Evolutionary conservation across 2,329 filamentous ascomycete species (phyloP), one percentile per base, ranked within the genome.

Genomic region (Tolypocladium amazonense): DNA sequence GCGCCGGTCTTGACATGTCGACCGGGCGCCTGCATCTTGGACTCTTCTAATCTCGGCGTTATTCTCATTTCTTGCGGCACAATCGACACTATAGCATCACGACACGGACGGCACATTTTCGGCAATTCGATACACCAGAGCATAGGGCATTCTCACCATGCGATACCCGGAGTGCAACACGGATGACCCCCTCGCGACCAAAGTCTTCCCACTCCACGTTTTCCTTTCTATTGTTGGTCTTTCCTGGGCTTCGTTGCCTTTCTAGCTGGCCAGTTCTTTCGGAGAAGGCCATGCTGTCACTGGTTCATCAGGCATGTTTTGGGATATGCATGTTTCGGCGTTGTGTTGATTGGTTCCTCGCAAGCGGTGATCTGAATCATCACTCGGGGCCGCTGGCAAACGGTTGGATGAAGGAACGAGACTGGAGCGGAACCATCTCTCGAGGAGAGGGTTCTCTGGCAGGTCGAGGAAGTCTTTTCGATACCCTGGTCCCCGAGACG

Each of bases 141-240:
- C 71, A 72, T 71, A 69, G 68, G 70, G 68, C 62, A 56, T 62
- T 52, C 25, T 56, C 30, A 70, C 65, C 64, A 71, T 70, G 25
- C 47, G 73, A 75, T 75, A 75, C 73, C 73, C 73, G 72, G 73
- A 74, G 72, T 72, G 71, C 72, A 70, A 70, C 65, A 65, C 67
- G 69, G 67, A 64, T 69, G 66, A 66, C 67, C 66, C 66, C 59
- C 33, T 67, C 62, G 64, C 67, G 65, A 69, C 68, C 15, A 65
- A 70, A 64, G 69, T 72, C 71, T 71, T 69, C 73, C 72, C 72
- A 75, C 73, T 73, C 72, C 69, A 69, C 66, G 56, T 64, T 71
- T 69, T 65, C 62, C 63, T 66, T 67, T 54, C 62, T 60, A 59
- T 12, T 60, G 59, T 61, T 63, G n/a, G 27, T 15, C 60, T 35